Base-by-base conservation (phyloP, 192 early-diverging fungal genomes). In the Coemansia sp. region DNA sequence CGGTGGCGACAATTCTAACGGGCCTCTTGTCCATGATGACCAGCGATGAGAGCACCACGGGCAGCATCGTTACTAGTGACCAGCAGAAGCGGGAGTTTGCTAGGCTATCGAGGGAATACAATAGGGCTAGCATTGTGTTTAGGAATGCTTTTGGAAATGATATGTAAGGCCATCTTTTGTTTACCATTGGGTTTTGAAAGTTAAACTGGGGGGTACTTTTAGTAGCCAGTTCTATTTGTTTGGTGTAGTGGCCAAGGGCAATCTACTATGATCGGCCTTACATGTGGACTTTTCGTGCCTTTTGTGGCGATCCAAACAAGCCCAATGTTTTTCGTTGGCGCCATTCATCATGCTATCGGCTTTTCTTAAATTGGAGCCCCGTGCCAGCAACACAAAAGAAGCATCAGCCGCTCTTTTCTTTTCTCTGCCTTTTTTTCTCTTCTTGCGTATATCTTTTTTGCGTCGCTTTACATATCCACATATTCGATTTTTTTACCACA, bases 1-100 rank as follows among this genome's bases (percentile, higher is more conserved):
- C 94, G 11, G 92, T 99, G 35, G 89, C 93, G 10, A 94, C 92
- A 8, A 94, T 96, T 5, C 67, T 98, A 40, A 85, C 92, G 5
- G 96, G 92, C 0, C 74, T 99, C 18, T 86, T 95, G 69, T 99
- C 96, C 63, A 86, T 99, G 74, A 92, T 94, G 45, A 97, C 95
- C 0, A 79, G 89, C 59, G 87, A 89, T 9, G 90, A 93, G 72
- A 86, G 86, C 5, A 92, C 91, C 8, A 88, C 95, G 31, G 95
- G 94, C 23, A 88, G 90, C 1, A 63, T 95, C 11, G 90, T 92
- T 37, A 86, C 83, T 21, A 83, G 83, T n/a, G 83, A 87, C 18
- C 85, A 85, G 20, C 90, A 92, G 65, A 83, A 91, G 14, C 83
- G 71, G 62, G 67, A 38, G 7, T 70, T 86, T 14, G 94, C 94